phyloP scores from a whole-genome alignment of 2,329 filamentous ascomycete genomes.

The Xenosphaeropsis pyriputrescens region DNA sequence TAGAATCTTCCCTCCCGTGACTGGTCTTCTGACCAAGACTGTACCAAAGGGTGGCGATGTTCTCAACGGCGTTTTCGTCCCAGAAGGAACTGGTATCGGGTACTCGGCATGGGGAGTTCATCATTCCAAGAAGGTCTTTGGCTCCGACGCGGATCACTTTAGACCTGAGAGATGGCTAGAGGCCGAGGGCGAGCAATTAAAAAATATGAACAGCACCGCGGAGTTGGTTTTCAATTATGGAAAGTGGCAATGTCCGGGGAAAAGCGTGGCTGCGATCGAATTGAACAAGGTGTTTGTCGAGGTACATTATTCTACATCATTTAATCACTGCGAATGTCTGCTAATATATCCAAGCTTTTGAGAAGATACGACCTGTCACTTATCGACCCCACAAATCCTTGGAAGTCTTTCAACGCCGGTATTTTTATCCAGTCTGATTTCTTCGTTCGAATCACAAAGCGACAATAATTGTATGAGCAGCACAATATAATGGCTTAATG shows the following conservation, averaged over 20 bases:
- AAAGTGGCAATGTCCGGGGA: conserved; percentile 29
- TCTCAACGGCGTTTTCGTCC: conserved; percentile 6
- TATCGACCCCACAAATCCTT: conserved; percentile 1
- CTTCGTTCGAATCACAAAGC: not conserved
- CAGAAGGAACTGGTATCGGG: conserved; percentile 8
- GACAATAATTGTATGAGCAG: not conserved
- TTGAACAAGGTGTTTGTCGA: conserved; percentile 31
- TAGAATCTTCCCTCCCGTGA: conserved; percentile 28
- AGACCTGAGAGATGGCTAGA: conserved; percentile 34
- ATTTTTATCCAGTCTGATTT: conserved; percentile 1
- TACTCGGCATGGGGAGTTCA: conserved; percentile 19
- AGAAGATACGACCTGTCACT: conserved; percentile 1
- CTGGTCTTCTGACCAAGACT: conserved; percentile 11
- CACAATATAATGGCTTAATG: too few relatives aligned
- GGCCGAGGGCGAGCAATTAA: conserved; percentile 15
- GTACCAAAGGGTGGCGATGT: conserved; percentile 8
- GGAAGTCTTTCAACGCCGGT: conserved; percentile 1
- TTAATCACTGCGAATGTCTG: conserved; percentile 16
- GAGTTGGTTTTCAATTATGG: conserved; percentile 31
- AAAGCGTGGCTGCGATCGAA: conserved; percentile 30
- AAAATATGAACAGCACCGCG: conserved; percentile 22
- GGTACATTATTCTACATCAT: conserved; percentile 22
- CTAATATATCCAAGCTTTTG: conserved; percentile 7
- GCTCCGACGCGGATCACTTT: conserved; percentile 23
- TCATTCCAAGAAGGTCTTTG: conserved; percentile 19